Base-by-base conservation (phyloP, 148 eudicot species). In the Camellia lanceoleosa region DNA sequence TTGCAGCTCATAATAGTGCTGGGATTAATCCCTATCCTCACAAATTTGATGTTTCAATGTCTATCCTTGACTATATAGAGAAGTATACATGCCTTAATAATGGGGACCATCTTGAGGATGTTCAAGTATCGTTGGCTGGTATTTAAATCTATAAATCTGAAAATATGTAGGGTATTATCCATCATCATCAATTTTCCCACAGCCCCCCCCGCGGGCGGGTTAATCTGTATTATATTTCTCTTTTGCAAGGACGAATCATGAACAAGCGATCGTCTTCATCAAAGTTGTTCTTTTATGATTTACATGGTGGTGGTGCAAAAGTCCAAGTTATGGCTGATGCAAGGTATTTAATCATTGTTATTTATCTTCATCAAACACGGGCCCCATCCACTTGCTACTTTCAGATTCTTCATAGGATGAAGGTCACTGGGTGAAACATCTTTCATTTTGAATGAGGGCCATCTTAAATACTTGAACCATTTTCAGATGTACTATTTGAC, bases 301-400 rank as follows among this genome's bases (percentile, higher is more conserved):
- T 94, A 78, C 89, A 91, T 77, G 90, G 92, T 49, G 66, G 75
- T 68, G 92, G 92, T 87, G 92, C 87, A 61, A 94, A 94, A 79
- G 92, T 94, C 73, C 98, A 94, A 94, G 90, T 94, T 58, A 94
- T 94, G 97, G 88, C 97, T 63, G 97, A 92, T 91, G 95, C 95
- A 74, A 90, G 96, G 98, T 94, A 87, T 62, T 56, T 47, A 44
- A 64, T 30, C 38, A 30, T 30, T 30, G 38, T 30, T 30, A 30
- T 30, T 30, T 30, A 30, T 30, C 38, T 30, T 30, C 38, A 30
- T 30, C 38, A 30, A 30, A 30, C 38, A 30, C 0, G 38, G 38
- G 38, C 38, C 38, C 38, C 38, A 30, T 30, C 38, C 0, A 1
- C 38, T 30, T 30, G 38, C 38, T 30, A 30, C 1, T 30, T 30